Evolutionary conservation across 495 filamentous ascomycete species (phyloP), one percentile per base, ranked within the genome.

Genomic region (Tuber microsphaerosporum): DNA sequence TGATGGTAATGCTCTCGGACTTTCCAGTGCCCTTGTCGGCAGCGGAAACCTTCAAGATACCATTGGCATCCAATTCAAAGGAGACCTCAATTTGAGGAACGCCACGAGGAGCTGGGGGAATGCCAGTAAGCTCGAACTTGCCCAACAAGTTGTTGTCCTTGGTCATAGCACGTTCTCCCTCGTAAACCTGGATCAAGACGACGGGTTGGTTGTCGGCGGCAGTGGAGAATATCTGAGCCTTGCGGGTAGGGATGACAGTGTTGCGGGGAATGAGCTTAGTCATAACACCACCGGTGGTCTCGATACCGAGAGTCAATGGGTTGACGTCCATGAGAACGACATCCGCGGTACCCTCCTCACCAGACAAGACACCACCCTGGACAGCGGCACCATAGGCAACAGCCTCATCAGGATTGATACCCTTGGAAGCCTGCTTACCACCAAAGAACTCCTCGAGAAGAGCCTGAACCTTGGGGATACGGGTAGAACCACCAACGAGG

Each of bases 201-300:
- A 95, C 93, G 72, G 94, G 94, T 86, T 98, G 94, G 89, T 98
- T 97, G 83, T 98, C 94, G 80, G 94, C 94, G 76, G 94, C 94
- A 71, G 94, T 98, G 46, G 93, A 97, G 90, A 98, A 97, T 85
- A 97, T 96, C 88, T 97, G 94, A 84, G 90, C 92, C 89, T 98
- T 98, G 87, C 92, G 92, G 77, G 94, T 97, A 61, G 94, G 94
- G 84, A 98, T 97, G 77, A 94, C 90, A 75, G 94, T 97, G 87
- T 95, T 94, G 81, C 94, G 92, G 84, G 93, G 91, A 83, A 98
- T 97, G 79, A 98, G 88, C 87, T 94, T 95, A 84, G 94, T 97
- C 94, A 98, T 97, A 80, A 97, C 94, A 85, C 94, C 94, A 84
- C 94, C 94, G 79, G 94, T 97, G 82, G 94, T 97, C 87, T 98